Evolutionary conservation across 2,329 filamentous ascomycete species (phyloP).

Genomic region (Emmonsia crescens): DNA sequence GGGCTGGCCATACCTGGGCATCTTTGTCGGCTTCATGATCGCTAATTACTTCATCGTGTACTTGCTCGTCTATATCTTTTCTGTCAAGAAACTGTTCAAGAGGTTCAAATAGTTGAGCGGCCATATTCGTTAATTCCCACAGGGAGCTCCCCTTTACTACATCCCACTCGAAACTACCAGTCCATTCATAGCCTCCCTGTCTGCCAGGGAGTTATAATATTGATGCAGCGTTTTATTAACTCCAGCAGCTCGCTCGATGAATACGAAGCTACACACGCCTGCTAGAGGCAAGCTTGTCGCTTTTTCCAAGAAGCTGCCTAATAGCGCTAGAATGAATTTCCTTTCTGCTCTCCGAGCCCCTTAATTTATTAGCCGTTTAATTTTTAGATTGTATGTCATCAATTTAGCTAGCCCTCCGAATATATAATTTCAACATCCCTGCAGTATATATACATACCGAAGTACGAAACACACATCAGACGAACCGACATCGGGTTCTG

Average conservation of each 20-base stretch:
- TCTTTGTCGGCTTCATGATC: conserved; percentile 24
- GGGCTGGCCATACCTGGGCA: conserved; percentile 27
- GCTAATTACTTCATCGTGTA: conserved; percentile 28
- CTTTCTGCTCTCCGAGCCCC: too few relatives aligned
- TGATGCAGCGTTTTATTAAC: background rate
- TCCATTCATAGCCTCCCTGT: background rate
- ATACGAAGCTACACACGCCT: too few relatives aligned
- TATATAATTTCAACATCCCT: background rate
- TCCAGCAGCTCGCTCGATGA: too few relatives aligned
- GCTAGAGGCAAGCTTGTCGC: too few relatives aligned
- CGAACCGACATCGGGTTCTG: background rate
- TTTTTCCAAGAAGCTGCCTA: too few relatives aligned
- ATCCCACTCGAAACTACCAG: background rate
- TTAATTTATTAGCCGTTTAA: too few relatives aligned
- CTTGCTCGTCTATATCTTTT: conserved; percentile 24
- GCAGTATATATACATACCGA: background rate
- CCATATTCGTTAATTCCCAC: background rate
- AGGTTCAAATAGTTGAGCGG: conserved; percentile 12
- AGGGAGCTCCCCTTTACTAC: background rate
- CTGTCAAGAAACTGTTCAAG: conserved; percentile 24
- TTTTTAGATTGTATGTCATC: too few relatives aligned
- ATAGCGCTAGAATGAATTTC: too few relatives aligned
- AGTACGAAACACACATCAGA: background rate
- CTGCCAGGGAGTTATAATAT: background rate
- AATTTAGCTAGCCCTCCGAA: background rate